phyloP scores from a whole-genome alignment of 495 filamentous ascomycete species.

The Aspergillus ostianus region DNA sequence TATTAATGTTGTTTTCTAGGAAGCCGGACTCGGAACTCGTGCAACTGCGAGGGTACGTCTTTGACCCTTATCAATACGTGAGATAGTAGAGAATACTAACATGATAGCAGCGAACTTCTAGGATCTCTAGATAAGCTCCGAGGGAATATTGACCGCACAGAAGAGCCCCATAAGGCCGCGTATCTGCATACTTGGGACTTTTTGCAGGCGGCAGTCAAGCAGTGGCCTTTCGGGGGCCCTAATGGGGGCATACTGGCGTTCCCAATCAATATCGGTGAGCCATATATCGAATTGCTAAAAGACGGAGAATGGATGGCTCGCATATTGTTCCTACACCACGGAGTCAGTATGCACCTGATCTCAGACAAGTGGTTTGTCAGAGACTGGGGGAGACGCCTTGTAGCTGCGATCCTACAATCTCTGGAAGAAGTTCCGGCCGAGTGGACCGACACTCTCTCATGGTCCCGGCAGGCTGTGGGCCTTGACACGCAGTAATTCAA shows the following conservation, averaged over 20 bases:
- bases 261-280: conserved; percentile 34
- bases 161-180: conserved; percentile 14
- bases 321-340: conserved; percentile 39
- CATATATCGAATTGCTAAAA: conserved; percentile 25
- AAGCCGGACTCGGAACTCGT: conserved; percentile 12
- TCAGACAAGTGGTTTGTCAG: conserved; percentile 41
- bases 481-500: conserved; percentile 8
- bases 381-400: conserved; percentile 35
- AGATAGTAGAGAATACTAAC: conserved; percentile 4
- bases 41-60: conserved; percentile 20
- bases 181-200: conserved; percentile 32
- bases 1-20: conserved; percentile 6
- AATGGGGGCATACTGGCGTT: conserved; percentile 39
- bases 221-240: conserved; percentile 33
- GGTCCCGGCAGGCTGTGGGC: conserved; percentile 29
- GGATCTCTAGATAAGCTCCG: conserved; percentile 25
- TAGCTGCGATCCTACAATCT: conserved; percentile 31
- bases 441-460: conserved; percentile 35
- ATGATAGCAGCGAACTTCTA: conserved; percentile 14
- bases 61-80: background rate
- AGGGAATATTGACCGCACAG: conserved; percentile 18
- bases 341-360: conserved; percentile 35
- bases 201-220: conserved; percentile 28
- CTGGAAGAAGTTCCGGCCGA: conserved; percentile 29
- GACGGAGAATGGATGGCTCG: conserved; percentile 38